Evolutionary conservation across 2,329 filamentous ascomycete genomes (phyloP), one percentile per base, ranked within the genome.

Genomic region (Fusarium incarnatum): DNA sequence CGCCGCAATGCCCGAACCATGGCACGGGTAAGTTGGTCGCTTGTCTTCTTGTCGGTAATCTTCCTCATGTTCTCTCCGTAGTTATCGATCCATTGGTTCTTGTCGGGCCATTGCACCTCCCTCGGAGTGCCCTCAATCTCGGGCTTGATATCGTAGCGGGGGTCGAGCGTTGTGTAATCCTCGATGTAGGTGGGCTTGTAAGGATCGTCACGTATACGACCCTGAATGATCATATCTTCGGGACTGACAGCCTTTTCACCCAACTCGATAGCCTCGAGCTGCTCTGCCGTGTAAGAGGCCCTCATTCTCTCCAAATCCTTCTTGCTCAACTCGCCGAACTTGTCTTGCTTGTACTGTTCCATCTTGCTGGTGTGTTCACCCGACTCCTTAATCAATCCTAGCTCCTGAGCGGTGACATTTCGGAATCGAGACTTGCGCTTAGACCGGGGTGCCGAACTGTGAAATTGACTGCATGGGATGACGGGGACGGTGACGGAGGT

Each of bases 201-300:
- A 11, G 89, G 86, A 78, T 97, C 94, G 57, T 83, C 86, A 66
- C 94, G 90, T 73, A 92, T 80, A 45, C 88, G 86, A 70, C 91
- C 92, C 81, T 96, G 92, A 34, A 88, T 84, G 44, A 91, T 85
- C 77, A 98, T 78, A 80, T 98, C 93, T 71, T 89, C 84, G 12
- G 91, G 83, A 77, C 92, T 86, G 78, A 98, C 90, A 71, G 92
- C 89, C 66, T 87, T 83, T 81, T 98, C 94, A 74, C 91, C 94
- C 49, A 92, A 92, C 81, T 92, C 86, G 77, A 98, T 89, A 60
- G 94, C 93, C 59, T 88, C 89, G 73, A 97, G 85, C 83, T 98
- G 95, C 78, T 91, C 89, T 18, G 90, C 86, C 1, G 93, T 92
- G 84, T 97, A 98, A 73, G 87, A 87, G 76, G 88, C 82, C 62